A percentile compares a stretch with the other conserved stretches of the same genome.
These are phyloP conservation scores for Mimosa pudica DNA, from an alignment of 306 rosid species.

Conservation along the genomic window DNA sequence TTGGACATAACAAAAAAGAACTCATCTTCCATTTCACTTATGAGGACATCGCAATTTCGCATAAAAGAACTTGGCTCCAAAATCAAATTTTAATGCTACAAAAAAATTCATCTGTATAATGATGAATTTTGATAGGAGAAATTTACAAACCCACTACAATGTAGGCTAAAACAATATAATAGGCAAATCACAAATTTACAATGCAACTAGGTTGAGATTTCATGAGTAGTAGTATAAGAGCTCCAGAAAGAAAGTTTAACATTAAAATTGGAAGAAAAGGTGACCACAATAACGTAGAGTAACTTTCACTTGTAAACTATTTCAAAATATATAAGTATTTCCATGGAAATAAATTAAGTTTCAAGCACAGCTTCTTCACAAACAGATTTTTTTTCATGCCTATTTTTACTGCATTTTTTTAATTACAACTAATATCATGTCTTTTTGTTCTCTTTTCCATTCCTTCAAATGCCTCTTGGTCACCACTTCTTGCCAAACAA, in stretches of 20 bases:
- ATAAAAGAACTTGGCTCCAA: neutral
- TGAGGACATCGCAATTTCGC: neutral
- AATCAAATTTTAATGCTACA: neutral
- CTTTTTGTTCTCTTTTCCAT: no score
- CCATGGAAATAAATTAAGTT: neutral
- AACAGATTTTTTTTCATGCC: no score
- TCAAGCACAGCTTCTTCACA: neutral
- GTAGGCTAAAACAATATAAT: neutral
- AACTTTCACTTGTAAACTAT: neutral
- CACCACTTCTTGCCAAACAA: no score
- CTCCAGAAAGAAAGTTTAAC: neutral
- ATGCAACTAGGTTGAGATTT: slow-evolving; percentile 11
- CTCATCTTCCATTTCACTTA: neutral
- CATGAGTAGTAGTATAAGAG: neutral
- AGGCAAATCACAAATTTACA: slow-evolving; percentile 5
- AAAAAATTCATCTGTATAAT: neutral
- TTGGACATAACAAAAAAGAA: neutral
- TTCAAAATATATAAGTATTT: neutral
- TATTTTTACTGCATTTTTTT: no score
- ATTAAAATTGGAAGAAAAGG: neutral
- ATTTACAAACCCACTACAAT: slow-evolving; percentile 18
- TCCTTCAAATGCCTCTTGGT: no score
- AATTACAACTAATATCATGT: no score
- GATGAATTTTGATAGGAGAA: neutral
- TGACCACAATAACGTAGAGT: neutral